Percentiles rank a stretch among this genome's conserved stretches.
phyloP scores from a whole-genome alignment of 2,329 filamentous ascomycete genomes.

The Xylaria sp. region DNA sequence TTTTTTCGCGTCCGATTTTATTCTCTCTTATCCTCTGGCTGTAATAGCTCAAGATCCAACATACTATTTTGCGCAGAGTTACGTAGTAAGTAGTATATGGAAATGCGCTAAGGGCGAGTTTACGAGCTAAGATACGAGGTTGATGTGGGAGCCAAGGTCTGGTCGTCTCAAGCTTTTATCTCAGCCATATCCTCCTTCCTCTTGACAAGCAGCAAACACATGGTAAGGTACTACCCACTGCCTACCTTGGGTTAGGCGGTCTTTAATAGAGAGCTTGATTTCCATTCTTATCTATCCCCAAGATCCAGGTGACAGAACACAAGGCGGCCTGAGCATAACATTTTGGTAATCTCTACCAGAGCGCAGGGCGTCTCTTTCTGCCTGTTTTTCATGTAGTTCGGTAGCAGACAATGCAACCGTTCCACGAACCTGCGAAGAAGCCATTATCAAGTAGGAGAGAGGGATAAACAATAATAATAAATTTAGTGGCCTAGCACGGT shows the following conservation, averaged over 20 bases:
- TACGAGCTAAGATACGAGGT: neutral
- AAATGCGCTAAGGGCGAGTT: neutral
- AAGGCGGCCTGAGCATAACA: neutral
- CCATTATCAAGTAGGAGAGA: neutral
- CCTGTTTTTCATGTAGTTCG: neutral
- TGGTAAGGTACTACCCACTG: too few species aligned
- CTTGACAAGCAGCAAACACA: constrained; percentile 8
- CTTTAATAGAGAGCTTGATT: neutral
- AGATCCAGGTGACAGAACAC: neutral
- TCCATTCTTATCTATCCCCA: neutral
- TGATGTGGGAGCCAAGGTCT: constrained; percentile 5
- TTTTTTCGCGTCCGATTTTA: neutral
- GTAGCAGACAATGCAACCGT: neutral
- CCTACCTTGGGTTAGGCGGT: constrained; percentile 2
- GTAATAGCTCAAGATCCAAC: neutral
- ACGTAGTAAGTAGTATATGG: neutral
- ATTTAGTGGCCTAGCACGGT: too few species aligned
- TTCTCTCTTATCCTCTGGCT: neutral
- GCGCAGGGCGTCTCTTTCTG: neutral
- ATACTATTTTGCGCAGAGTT: neutral
- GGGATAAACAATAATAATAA: neutral
- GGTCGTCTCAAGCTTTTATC: constrained; percentile 2
- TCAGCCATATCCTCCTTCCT: constrained; percentile 7
- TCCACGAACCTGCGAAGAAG: constrained; percentile 4
- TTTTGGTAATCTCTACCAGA: neutral